Evolutionary conservation across 495 filamentous ascomycete genomes (phyloP).

Genomic region (Aspergillus coremiiformis): DNA sequence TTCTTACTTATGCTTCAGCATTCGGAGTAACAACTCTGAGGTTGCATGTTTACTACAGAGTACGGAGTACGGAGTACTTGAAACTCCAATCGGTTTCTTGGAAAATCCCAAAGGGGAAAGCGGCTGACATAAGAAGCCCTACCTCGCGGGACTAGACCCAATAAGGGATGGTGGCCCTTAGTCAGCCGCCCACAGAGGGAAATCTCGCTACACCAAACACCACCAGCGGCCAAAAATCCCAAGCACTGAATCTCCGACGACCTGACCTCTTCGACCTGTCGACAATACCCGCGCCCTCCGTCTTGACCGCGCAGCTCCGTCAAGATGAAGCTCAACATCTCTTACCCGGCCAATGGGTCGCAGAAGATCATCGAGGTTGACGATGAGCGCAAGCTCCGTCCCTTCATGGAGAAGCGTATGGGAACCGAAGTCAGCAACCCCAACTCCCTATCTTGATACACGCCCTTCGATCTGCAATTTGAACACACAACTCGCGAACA

Average conservation of each 20-base stretch:
- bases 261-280: slow-evolving; percentile 36
- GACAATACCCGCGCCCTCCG: slow-evolving; percentile 44
- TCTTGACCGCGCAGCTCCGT: slow-evolving; percentile 47
- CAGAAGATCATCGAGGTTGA: slow-evolving; percentile 98
- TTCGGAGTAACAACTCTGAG: too few relatives aligned
- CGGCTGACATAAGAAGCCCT: slow-evolving; percentile 27
- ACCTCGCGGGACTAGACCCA: slow-evolving; percentile 11
- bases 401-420: slow-evolving; percentile 92
- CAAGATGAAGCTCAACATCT: slow-evolving; percentile 94
- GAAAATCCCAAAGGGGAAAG: not conserved
- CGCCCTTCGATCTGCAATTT: slow-evolving; percentile 1
- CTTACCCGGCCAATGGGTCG: slow-evolving; percentile 95
- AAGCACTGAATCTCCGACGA: slow-evolving; percentile 26
- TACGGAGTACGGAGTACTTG: too few relatives aligned
- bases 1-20: too few relatives aligned
- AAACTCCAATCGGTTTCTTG: too few relatives aligned
- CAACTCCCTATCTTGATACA: slow-evolving; percentile 12
- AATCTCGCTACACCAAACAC: slow-evolving; percentile 34
- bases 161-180: slow-evolving; percentile 18
- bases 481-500: slow-evolving; percentile 11
- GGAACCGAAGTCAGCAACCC: slow-evolving; percentile 73
- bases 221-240: slow-evolving; percentile 21
- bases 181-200: slow-evolving; percentile 27
- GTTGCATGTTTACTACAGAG: not conserved
- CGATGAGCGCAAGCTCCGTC: slow-evolving; percentile 87